Base-by-base conservation (phyloP, 495 filamentous ascomycete genomes). In the Collariella sp. region DNA sequence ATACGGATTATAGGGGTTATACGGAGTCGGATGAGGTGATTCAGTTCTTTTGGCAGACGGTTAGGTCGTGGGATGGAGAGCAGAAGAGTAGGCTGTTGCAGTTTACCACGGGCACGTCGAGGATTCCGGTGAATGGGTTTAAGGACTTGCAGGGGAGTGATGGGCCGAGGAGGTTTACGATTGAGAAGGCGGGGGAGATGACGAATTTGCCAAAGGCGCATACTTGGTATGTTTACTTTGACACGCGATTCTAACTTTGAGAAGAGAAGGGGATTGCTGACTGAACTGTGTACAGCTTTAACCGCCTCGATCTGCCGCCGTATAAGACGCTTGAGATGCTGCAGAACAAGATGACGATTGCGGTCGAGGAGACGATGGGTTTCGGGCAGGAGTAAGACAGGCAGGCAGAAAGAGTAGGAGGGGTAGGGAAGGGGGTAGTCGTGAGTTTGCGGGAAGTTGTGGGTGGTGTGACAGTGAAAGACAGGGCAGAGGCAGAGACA, bases 1-100 rank as follows among this genome's bases (percentile, higher is more conserved):
- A 99, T 73, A 99, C 93, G n/a, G 93, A 99, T 67, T 99, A 99
- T 73, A 83, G 93, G 55, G 93, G 93, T n/a, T 99, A 99, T 75
- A 96, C 95, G 36, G 93, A 99, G 71, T 83, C 81, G 48, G 94
- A 97, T 68, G 88, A 96, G 64, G 94, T 97, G 29, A 94, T 99
- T 59, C 83, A 87, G 67, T 91, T 90, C 74, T 99, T 99, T 81
- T 99, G 93, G 93, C 93, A 95, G 78, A 91, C 89, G 50, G 75
- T 99, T 61, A 83, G 91, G 60, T 87, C 79, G 58, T 97, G 94
- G 93, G 93, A 99, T 67, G 88, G 91, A 16, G 93, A 99, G 69
- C 94, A 97, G 66, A 99, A 99, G 78, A 94, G 88, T 24, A 83
- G 93, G 54, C 73, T 99, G 59, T 76, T 99, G 52, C 93, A 99